Evolutionary conservation across 768 basidiomycete species (phyloP).

Genomic region (Antrodiella citrinella): DNA sequence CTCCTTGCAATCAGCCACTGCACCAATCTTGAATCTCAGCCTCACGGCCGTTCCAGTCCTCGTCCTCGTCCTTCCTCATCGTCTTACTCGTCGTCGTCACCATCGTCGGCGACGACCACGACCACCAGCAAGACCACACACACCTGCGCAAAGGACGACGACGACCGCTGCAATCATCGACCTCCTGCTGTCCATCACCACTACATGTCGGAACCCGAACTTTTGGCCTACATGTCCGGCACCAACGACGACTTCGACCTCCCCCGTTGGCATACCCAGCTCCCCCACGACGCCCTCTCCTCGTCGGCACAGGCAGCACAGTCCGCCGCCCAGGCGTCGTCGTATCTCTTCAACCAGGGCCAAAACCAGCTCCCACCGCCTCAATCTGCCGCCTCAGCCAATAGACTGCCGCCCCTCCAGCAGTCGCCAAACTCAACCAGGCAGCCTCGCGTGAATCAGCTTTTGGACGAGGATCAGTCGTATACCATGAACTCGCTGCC

Average conservation of each 20-base stretch:
- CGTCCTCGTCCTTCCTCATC: not conserved
- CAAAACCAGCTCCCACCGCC: slow-evolving; percentile 31
- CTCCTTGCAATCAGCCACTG: slow-evolving; percentile 8
- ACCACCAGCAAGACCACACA: slow-evolving; percentile 1
- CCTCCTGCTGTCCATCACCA: slow-evolving; percentile 3
- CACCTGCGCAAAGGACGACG: not conserved
- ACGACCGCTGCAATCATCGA: slow-evolving; percentile 1
- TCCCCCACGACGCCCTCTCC: slow-evolving; percentile 35
- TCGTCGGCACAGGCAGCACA: slow-evolving; percentile 59
- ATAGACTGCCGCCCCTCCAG: slow-evolving; percentile 42
- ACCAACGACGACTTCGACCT: slow-evolving; percentile 78
- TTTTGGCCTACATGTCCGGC: slow-evolving; percentile 60
- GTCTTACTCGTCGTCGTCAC: slow-evolving; percentile 8
- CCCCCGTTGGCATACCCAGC: slow-evolving; percentile 46
- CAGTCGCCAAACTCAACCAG: slow-evolving; percentile 39
- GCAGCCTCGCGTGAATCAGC: slow-evolving; percentile 58
- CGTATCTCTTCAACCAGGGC: slow-evolving; percentile 42
- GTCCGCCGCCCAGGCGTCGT: slow-evolving; percentile 33
- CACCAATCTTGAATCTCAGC: slow-evolving; percentile 7
- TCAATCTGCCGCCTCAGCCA: slow-evolving; percentile 24
- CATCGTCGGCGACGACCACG: slow-evolving; percentile 12
- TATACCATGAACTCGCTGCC: slow-evolving; percentile 32
- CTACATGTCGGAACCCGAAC: slow-evolving; percentile 68
- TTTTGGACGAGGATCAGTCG: slow-evolving; percentile 58
- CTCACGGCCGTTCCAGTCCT: slow-evolving; percentile 1